These are phyloP conservation scores for Chalaropsis ovoidea DNA, from an alignment of 2,329 filamentous ascomycete genomes.

Conservation along the genomic window DNA sequence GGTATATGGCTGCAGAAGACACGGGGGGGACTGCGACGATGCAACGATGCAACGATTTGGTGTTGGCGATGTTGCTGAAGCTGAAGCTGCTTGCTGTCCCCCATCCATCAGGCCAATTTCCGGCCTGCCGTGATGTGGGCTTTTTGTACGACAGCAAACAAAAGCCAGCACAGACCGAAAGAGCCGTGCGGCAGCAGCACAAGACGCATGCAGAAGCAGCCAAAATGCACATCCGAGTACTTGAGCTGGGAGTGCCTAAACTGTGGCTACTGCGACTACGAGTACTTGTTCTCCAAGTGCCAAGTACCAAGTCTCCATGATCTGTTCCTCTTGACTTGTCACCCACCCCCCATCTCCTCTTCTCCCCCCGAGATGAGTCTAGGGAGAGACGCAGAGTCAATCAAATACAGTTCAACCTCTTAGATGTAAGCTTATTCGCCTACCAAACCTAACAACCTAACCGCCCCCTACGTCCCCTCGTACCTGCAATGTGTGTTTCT, in stretches of 20 bases:
- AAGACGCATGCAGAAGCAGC: too few species aligned
- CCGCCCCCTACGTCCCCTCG: background rate
- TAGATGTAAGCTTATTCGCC: background rate
- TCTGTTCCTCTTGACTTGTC: too few species aligned
- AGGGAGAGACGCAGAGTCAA: background rate
- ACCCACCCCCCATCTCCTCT: background rate
- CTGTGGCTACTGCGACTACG: too few species aligned
- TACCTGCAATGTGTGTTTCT: background rate
- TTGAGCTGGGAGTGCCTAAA: too few species aligned
- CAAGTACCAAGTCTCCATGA: too few species aligned
- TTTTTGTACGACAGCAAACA: background rate
- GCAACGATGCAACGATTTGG: too few species aligned
- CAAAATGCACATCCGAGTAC: too few species aligned
- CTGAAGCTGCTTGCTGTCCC: too few species aligned
- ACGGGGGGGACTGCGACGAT: background rate
- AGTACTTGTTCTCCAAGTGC: too few species aligned
- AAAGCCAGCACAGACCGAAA: background rate
- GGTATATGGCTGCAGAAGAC: too few species aligned
- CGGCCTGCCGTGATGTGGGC: background rate
- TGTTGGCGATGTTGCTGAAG: too few species aligned
- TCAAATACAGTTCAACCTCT: background rate
- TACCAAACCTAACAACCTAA: background rate
- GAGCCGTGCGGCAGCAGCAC: background rate
- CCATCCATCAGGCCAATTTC: background rate
- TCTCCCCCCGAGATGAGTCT: background rate